phyloP scores from a whole-genome alignment of 805 yeast genomes.

The Tetrapisispora iriomotensis region DNA sequence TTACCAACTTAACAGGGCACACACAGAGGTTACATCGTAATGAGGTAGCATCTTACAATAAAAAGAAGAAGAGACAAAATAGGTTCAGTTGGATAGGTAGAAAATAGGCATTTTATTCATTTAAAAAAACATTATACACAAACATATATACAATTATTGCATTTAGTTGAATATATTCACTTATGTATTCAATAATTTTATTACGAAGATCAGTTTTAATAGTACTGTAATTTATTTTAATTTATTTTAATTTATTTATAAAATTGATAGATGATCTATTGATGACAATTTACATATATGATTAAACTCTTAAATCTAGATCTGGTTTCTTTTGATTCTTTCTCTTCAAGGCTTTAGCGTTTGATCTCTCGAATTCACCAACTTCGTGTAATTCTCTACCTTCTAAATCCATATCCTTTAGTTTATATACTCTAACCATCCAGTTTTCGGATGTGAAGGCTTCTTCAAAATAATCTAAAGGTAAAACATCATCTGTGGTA shows the following conservation, averaged over 20 bases:
- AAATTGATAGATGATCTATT: no score
- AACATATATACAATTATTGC: no score
- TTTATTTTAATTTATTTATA: no score
- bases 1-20: slow-evolving; percentile 83
- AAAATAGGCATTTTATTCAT: no score
- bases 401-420: slow-evolving; percentile 75
- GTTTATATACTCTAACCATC: slow-evolving; percentile 90
- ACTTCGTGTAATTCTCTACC: slow-evolving; percentile 70
- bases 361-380: slow-evolving; percentile 39
- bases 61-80: slow-evolving; percentile 21
- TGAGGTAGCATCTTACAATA: slow-evolving; percentile 31
- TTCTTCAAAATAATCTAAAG: slow-evolving; percentile 76
- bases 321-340: slow-evolving; percentile 42
- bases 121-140: no score
- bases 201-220: no score
- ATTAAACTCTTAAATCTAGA: slow-evolving; percentile 37
- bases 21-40: slow-evolving; percentile 67
- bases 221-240: no score
- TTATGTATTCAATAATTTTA: no score
- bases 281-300: no score
- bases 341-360: slow-evolving; percentile 29
- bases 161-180: no score
- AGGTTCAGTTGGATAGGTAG: slow-evolving; percentile 13
- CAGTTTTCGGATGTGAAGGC: slow-evolving; percentile 93
- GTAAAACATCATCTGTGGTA: slow-evolving; percentile 38